Conservation (phyloP, 2,329 filamentous ascomycete genomes). For the Knoxdaviesia proteae region DNA sequence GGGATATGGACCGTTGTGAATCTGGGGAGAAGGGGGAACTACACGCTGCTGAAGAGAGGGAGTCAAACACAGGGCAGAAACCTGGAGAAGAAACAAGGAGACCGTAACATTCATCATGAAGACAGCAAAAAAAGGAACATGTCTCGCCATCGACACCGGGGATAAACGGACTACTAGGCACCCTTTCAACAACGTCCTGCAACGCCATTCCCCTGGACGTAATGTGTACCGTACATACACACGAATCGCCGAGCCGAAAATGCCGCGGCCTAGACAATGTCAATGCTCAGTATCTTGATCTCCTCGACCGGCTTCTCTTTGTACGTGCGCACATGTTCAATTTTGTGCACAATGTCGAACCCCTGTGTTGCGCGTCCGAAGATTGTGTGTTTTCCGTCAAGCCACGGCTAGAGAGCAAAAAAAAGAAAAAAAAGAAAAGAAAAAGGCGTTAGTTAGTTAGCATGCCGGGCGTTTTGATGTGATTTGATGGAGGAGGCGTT, state of each 20-base stretch:
- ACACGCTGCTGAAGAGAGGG: too few species aligned
- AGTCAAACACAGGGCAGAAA: too few species aligned
- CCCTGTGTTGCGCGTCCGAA: slow-evolving; percentile 83
- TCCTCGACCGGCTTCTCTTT: slow-evolving; percentile 92
- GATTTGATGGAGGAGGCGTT: neutral
- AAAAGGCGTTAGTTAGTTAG: slow-evolving; percentile 3
- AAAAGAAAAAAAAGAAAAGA: neutral
- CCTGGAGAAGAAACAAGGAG: neutral
- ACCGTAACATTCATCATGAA: neutral
- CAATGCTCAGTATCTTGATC: slow-evolving; percentile 89
- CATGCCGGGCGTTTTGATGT: neutral
- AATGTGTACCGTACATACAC: too few species aligned
- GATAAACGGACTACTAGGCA: too few species aligned
- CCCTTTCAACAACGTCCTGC: too few species aligned
- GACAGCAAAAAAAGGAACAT: neutral
- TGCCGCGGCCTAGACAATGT: slow-evolving; percentile 21
- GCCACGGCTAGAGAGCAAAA: slow-evolving; percentile 49
- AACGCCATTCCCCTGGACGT: too few species aligned
- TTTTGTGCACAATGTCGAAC: slow-evolving; percentile 84
- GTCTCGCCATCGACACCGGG: neutral
- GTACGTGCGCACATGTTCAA: slow-evolving; percentile 73
- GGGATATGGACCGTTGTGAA: too few species aligned
- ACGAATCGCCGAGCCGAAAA: too few species aligned
- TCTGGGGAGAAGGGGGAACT: too few species aligned
- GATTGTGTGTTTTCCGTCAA: slow-evolving; percentile 90